Percentiles rank a stretch among this genome's conserved stretches.
phyloP scores from a whole-genome alignment of 2,329 filamentous ascomycete genomes.

The Aureobasidium subglaciale region DNA sequence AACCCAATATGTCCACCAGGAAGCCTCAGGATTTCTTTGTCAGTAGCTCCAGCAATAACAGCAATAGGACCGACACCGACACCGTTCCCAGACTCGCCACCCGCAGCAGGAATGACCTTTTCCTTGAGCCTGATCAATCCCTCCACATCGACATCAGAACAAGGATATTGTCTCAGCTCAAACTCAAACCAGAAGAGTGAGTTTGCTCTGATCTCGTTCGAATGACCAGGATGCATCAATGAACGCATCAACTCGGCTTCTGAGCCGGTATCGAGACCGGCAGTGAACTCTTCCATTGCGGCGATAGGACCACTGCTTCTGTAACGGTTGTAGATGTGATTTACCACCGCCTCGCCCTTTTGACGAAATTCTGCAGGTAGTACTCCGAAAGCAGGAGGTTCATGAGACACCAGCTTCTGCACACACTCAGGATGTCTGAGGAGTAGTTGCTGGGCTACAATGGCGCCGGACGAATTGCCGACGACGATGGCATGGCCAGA shows the following conservation, averaged over 20 bases:
- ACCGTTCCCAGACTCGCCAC: neutral
- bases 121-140: neutral
- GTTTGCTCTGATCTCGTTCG: neutral
- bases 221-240: neutral
- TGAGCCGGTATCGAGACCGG: neutral
- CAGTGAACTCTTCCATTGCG: neutral
- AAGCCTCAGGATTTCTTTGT: neutral
- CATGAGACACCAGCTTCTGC: neutral
- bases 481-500: neutral
- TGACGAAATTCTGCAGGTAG: neutral
- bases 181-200: neutral
- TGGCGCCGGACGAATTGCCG: conserved; percentile 1
- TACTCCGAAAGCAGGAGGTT: neutral
- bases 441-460: neutral
- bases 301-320: neutral
- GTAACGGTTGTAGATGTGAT: neutral
- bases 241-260: neutral
- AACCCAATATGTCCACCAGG: neutral
- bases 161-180: neutral
- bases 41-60: neutral
- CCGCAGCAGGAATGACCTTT: neutral
- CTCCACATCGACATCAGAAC: neutral
- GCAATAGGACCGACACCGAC: neutral
- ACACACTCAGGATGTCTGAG: neutral
- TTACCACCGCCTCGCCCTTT: neutral